Base-by-base conservation (phyloP, 768 basidiomycete genomes). In the Leccinum boreale region DNA sequence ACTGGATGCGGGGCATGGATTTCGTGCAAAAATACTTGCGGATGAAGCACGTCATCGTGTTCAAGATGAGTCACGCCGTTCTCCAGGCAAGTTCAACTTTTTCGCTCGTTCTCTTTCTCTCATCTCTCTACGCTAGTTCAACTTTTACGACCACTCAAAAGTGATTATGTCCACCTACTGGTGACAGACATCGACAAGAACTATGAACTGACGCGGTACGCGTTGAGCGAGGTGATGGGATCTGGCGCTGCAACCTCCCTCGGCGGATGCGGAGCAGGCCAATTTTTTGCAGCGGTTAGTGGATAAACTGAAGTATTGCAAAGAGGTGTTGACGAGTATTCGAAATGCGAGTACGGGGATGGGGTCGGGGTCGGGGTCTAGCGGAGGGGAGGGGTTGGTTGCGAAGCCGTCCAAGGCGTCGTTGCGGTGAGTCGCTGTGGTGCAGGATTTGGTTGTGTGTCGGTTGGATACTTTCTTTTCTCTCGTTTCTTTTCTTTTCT, bases 71-170 rank as follows among this genome's bases (percentile, higher is more conserved):
- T 73, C 93, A 97, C 67, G 94, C 96, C 66, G 87, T 93, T 55
- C 73, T 98, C n/a, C 96, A 98, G 85, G 94, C 92, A 57, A 47
- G 21, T n/a, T 24, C 5, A 24, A 5, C 31, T 46, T 17, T 24
- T 46, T 51, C 45, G 46, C 44, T 21, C 57, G 11, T 23, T 19
- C 15, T 48, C n/a, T 46, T 15, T 42, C 21, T 56, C 19, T 50
- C 51, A 28, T 19, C 42, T 24, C 24, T 28, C 36, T 52, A 57
- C 62, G 50, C 65, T 54, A 98, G 96, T 98, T 98, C 83, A 99
- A 98, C 78, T 98, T 98, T 73, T 92, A 92, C 72, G 97, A 98
- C 75, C 96, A 99, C 76, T 89, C 91, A 42, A 99, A 99, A 72
- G 76, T 98, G 59, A 86, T 99, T 57, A 78, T 99, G 52, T 92